Conservation (phyloP, 495 filamentous ascomycete species). For the Lasiosphaeria ovina region DNA sequence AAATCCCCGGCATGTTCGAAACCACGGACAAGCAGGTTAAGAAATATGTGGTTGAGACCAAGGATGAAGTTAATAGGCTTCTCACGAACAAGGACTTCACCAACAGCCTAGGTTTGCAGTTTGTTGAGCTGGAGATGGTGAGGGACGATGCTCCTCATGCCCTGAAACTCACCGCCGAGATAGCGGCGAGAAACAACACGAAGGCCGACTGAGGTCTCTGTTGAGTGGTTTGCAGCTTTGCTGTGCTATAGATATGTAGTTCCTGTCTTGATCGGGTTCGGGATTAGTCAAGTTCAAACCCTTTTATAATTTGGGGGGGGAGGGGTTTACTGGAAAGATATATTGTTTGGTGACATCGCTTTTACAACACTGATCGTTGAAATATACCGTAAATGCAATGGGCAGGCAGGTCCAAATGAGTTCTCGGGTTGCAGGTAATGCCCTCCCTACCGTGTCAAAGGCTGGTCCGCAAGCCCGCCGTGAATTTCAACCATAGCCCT, state of each 20-base stretch:
- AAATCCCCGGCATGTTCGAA: slow-evolving; percentile 68
- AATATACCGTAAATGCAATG: too few relatives aligned
- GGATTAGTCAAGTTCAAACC: too few relatives aligned
- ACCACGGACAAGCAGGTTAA: slow-evolving; percentile 53
- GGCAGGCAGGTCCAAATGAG: too few relatives aligned
- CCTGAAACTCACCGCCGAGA: slow-evolving; percentile 68
- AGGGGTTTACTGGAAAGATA: too few relatives aligned
- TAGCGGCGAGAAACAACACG: slow-evolving; percentile 59
- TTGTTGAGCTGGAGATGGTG: slow-evolving; percentile 87
- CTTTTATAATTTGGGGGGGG: too few relatives aligned
- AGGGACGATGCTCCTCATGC: slow-evolving; percentile 74
- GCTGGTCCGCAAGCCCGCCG: too few relatives aligned
- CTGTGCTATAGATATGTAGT: not conserved
- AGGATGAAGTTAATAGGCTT: slow-evolving; percentile 64
- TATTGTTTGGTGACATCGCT: too few relatives aligned
- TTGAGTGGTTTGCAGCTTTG: not conserved
- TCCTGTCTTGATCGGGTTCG: not conserved
- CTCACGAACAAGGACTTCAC: slow-evolving; percentile 68
- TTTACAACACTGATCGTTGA: too few relatives aligned
- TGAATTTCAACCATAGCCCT: too few relatives aligned
- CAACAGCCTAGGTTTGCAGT: slow-evolving; percentile 47
- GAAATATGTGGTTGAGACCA: slow-evolving; percentile 69
- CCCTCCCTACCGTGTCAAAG: too few relatives aligned
- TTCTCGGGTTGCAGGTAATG: too few relatives aligned
- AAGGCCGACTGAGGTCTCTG: slow-evolving; percentile 23